These are phyloP conservation scores for Solidago caesia DNA, from an alignment of 129 eudicot genomes.

Conservation along the genomic window DNA sequence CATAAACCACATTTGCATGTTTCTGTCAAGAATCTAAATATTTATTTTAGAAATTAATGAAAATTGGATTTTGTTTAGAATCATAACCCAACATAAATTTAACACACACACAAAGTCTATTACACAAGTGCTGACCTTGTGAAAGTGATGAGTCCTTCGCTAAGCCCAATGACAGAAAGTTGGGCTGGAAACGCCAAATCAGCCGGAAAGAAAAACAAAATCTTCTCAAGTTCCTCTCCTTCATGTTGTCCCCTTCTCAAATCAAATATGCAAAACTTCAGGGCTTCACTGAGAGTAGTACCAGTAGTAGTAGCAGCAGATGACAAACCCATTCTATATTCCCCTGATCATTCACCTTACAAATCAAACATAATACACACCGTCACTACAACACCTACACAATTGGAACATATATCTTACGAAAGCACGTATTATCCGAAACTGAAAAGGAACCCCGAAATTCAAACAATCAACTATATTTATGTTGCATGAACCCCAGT, in stretches of 20 bases:
- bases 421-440: neutral
- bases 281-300: constrained; percentile 41
- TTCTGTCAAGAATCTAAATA: too few species aligned
- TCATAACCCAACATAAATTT: neutral
- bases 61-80: too few species aligned
- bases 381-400: neutral
- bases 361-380: constrained; percentile 10
- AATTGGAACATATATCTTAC: neutral
- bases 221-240: constrained; percentile 96
- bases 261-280: constrained; percentile 88
- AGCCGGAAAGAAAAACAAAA: constrained; percentile 78
- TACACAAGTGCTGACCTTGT: constrained; percentile 58
- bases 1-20: too few species aligned
- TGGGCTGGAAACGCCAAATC: constrained; percentile 76
- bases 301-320: constrained; percentile 35
- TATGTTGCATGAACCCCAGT: neutral
- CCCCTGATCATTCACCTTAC: constrained; percentile 37
- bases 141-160: constrained; percentile 98
- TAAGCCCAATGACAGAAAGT: constrained; percentile 90
- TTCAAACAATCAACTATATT: neutral
- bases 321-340: constrained; percentile 62
- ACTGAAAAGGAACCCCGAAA: neutral
- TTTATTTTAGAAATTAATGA: too few species aligned
- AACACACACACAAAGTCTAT: neutral
- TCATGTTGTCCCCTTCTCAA: constrained; percentile 88